These are phyloP conservation scores for Neonothopanus nambi DNA, from an alignment of 1,284 basidiomycete genomes.

Conservation along the genomic window DNA sequence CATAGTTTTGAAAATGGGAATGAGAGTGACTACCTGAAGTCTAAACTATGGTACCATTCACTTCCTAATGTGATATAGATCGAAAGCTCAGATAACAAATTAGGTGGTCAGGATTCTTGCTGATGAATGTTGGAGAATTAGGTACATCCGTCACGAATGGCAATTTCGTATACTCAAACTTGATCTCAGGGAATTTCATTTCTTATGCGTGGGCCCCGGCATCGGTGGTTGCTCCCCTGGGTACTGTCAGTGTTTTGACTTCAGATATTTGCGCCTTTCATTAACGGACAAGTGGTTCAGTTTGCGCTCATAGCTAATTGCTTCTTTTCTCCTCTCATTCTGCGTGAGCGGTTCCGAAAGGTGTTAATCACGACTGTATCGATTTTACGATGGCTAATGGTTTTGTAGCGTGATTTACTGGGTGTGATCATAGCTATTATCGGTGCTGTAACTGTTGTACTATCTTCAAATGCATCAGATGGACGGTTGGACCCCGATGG, in stretches of 20 bases:
- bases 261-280: slow-evolving; percentile 11
- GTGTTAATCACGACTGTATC: slow-evolving; percentile 31
- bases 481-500: slow-evolving; percentile 68
- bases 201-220: slow-evolving; percentile 68
- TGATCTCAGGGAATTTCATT: slow-evolving; percentile 67
- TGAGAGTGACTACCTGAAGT: slow-evolving; percentile 76
- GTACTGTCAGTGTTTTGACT: slow-evolving; percentile 68
- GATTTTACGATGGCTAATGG: slow-evolving; percentile 21
- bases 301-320: slow-evolving; percentile 94
- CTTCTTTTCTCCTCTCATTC: slow-evolving; percentile 86
- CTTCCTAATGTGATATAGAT: neutral
- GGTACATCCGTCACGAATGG: slow-evolving; percentile 85
- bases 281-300: slow-evolving; percentile 33
- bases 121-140: slow-evolving; percentile 91
- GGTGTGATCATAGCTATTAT: slow-evolving; percentile 84
- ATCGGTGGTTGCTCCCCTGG: slow-evolving; percentile 92
- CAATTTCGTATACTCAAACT: slow-evolving; percentile 52
- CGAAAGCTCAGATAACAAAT: neutral
- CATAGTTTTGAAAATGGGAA: slow-evolving; percentile 26
- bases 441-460: slow-evolving; percentile 90
- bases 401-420: slow-evolving; percentile 71
- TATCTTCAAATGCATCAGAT: slow-evolving; percentile 73
- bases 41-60: slow-evolving; percentile 74
- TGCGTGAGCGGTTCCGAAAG: slow-evolving; percentile 77
- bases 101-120: slow-evolving; percentile 88